Percentiles rank a stretch among this genome's conserved stretches.
Conservation (phyloP, 441 rosid genomes). For the Francoa sonchifolia region DNA sequence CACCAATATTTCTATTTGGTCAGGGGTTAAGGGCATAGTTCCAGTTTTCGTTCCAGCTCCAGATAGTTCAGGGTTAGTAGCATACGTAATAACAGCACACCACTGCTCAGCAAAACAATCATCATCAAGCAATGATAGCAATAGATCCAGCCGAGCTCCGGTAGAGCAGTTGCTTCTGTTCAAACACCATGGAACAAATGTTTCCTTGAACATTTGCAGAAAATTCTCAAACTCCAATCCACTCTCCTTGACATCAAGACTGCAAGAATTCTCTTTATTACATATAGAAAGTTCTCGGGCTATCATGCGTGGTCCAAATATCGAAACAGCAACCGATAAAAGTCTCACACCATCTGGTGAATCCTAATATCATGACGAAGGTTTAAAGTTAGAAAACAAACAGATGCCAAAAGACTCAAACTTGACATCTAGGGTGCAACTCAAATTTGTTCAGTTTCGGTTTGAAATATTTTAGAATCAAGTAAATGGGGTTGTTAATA, state of each 20-base stretch:
- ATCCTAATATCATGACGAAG: slow-evolving; percentile 41
- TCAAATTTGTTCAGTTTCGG: too few relatives aligned
- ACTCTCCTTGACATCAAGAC: slow-evolving; percentile 22
- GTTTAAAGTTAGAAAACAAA: slow-evolving; percentile 1
- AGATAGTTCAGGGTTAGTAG: slow-evolving; percentile 27
- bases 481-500: too few relatives aligned
- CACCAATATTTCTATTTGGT: slow-evolving; percentile 31
- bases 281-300: slow-evolving; percentile 26
- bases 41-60: too few relatives aligned
- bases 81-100: slow-evolving; percentile 48
- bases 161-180: slow-evolving; percentile 32
- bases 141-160: slow-evolving; percentile 55
- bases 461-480: too few relatives aligned
- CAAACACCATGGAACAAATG: slow-evolving; percentile 84
- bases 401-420: background rate
- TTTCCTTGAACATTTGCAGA: slow-evolving; percentile 45
- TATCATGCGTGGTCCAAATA: slow-evolving; percentile 67
- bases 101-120: slow-evolving; percentile 75
- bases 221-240: slow-evolving; percentile 35
- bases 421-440: too few relatives aligned
- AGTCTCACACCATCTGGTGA: slow-evolving; percentile 55
- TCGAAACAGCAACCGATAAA: slow-evolving; percentile 50
- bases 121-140: slow-evolving; percentile 68
- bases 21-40: slow-evolving; percentile 21
- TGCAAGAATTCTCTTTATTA: slow-evolving; percentile 17